Conservation (phyloP, 202 grass and related monocot species). For the Panicum virgatum region DNA sequence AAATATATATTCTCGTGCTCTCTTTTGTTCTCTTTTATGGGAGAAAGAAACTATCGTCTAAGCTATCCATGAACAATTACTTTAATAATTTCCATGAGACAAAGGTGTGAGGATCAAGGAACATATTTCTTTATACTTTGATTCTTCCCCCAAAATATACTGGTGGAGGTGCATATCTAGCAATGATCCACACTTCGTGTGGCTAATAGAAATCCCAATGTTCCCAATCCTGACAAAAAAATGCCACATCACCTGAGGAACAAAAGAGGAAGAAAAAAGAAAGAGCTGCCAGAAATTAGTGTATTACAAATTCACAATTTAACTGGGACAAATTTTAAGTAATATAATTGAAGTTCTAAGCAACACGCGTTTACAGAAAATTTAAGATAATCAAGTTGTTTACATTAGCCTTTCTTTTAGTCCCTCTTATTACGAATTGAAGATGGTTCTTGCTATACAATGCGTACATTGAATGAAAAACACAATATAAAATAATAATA, state of each 20-base stretch:
- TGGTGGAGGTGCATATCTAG: slow-evolving; percentile 52
- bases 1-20: not conserved
- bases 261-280: not conserved
- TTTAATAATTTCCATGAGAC: slow-evolving; percentile 45
- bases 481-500: slow-evolving; percentile 24
- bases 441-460: not conserved
- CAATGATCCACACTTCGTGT: slow-evolving; percentile 54
- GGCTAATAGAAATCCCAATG: slow-evolving; percentile 52
- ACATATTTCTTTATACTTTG: slow-evolving; percentile 55
- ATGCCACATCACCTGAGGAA: slow-evolving; percentile 22
- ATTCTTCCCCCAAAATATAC: slow-evolving; percentile 53
- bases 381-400: slow-evolving; percentile 15
- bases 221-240: slow-evolving; percentile 31
- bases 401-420: slow-evolving; percentile 28
- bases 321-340: not conserved
- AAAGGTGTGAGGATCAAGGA: slow-evolving; percentile 26
- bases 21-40: not conserved
- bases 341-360: slow-evolving; percentile 14
- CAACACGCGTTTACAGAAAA: slow-evolving; percentile 1
- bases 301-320: slow-evolving; percentile 1
- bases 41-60: slow-evolving; percentile 18
- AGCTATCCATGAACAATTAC: slow-evolving; percentile 21
- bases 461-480: slow-evolving; percentile 15
- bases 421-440: slow-evolving; percentile 17
- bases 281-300: not conserved